These are phyloP conservation scores for Panaeolus cyanescens DNA, from an alignment of 768 basidiomycete genomes.

Conservation along the genomic window DNA sequence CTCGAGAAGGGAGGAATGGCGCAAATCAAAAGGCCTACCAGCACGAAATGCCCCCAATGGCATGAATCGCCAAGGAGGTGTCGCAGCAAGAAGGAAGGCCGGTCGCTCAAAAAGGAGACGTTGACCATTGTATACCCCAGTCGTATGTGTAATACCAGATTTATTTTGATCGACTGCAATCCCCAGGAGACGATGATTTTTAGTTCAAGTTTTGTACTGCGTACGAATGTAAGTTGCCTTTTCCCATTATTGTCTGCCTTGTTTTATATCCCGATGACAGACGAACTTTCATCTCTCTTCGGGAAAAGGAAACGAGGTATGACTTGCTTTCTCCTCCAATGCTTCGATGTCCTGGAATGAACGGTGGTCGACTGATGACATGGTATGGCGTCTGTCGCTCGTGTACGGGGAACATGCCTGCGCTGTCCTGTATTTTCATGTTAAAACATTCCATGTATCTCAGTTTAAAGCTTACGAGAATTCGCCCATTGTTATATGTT, in stretches of 20 bases:
- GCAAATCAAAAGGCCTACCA: slow-evolving; percentile 73
- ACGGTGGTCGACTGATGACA: slow-evolving; percentile 28
- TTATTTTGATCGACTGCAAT: neutral
- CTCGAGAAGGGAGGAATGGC: slow-evolving; percentile 82
- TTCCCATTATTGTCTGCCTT: neutral
- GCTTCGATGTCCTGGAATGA: slow-evolving; percentile 27
- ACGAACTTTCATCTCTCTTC: slow-evolving; percentile 9
- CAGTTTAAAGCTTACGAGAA: slow-evolving; percentile 39
- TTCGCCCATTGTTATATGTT: slow-evolving; percentile 62
- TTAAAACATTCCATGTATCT: neutral
- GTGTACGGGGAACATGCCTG: slow-evolving; percentile 22
- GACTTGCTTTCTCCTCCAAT: slow-evolving; percentile 25
- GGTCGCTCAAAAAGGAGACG: slow-evolving; percentile 74
- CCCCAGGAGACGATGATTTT: neutral
- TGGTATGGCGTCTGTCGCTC: slow-evolving; percentile 17
- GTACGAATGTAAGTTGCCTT: neutral
- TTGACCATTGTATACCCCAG: slow-evolving; percentile 31
- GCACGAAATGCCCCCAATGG: slow-evolving; percentile 50
- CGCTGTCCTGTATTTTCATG: slow-evolving; percentile 12
- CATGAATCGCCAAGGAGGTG: slow-evolving; percentile 68
- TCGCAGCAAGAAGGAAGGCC: slow-evolving; percentile 63
- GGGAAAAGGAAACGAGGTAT: slow-evolving; percentile 25
- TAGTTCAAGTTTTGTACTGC: neutral
- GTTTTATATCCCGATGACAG: neutral
- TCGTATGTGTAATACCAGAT: neutral